Base-by-base conservation (phyloP, 225 moss, liverwort and hornwort genomes). In the Pseudisothecium myosuroides region DNA sequence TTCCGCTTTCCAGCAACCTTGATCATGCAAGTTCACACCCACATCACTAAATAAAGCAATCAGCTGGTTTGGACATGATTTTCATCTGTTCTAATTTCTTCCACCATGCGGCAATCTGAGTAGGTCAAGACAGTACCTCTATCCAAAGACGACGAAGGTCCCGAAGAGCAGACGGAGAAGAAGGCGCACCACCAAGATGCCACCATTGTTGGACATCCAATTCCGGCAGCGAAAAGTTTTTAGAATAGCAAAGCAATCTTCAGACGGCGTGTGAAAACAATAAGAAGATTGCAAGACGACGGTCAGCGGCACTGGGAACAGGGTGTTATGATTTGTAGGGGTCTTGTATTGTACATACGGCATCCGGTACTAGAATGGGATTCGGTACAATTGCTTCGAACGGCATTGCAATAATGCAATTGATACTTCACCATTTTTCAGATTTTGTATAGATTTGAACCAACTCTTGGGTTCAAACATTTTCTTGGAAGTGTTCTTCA, bases 71-170 rank as follows among this genome's bases (percentile, higher is more conserved):
- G 28, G 9, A 37, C 64, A 14, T 75, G 64, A 20, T 65, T 64
- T 55, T 74, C 31, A n/a, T 63, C 34, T 64, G 27, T 41, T 49
- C 74, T 31, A 83, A 72, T 26, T 61, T 39, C 29, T 36, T 87
- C 39, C 55, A n/a, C 27, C 32, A 10, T 75, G 52, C 34, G 62
- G 79, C 63, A 54, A 55, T 32, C 24, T 45, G 88, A 34, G 45
- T 88, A 97, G 96, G 96, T 93, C 64, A 97, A 96, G 89, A 94
- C 93, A 21, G 97, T 97, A 63, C 96, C 96, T 21, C 85, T 95
- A 4, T 92, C 96, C 41, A 91, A 78, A n/a, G 96, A 97, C 64
- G 91, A 95, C 32, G 82, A 88, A 68, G 66, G 90, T 56, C 76
- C 88, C 6, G 88, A 90, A 10, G 93, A 90, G 88, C 89, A 93